Evolutionary conservation across 228 moss, liverwort and hornwort genomes (phyloP).

Genomic region (Sphagnum magellanicum): DNA sequence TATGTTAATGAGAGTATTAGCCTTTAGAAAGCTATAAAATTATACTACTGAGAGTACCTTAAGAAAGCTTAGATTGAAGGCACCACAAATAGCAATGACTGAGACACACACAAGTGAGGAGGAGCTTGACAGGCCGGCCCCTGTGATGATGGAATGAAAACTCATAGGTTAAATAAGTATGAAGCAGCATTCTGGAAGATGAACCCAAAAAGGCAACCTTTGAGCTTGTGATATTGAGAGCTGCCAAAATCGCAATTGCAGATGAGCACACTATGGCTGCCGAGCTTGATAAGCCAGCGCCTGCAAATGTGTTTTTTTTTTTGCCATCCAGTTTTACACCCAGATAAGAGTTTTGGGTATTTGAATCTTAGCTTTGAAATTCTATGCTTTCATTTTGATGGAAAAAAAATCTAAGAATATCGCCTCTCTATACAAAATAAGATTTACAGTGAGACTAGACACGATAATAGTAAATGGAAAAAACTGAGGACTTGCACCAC

Average conservation of each 20-base stretch:
- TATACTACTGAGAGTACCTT: conserved; percentile 35
- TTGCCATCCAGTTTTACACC: too few relatives aligned
- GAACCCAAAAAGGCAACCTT: conserved; percentile 44
- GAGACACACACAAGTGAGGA: conserved; percentile 74
- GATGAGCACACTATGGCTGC: conserved; percentile 96
- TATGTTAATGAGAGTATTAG: too few relatives aligned
- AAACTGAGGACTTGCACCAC: too few relatives aligned
- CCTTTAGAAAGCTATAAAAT: neutral
- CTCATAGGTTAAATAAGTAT: neutral
- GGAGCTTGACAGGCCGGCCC: conserved; percentile 85
- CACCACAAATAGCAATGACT: conserved; percentile 57
- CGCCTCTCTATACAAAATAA: too few relatives aligned
- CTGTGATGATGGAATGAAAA: conserved; percentile 21
- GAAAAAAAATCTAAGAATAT: too few relatives aligned
- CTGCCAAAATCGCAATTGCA: conserved; percentile 72
- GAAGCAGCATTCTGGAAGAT: conserved; percentile 11
- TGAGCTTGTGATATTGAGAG: conserved; percentile 55
- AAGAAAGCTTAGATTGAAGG: conserved; percentile 27
- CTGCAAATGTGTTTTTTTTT: conserved; percentile 25
- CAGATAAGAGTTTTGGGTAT: too few relatives aligned
- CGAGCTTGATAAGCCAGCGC: conserved; percentile 93
- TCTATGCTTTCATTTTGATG: too few relatives aligned
- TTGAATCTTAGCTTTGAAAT: too few relatives aligned
- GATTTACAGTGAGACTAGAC: too few relatives aligned
- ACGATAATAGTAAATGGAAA: too few relatives aligned